A percentile compares a stretch with the other conserved stretches of the same genome.
Conservation (phyloP, 805 yeast species). For the Yamadazyma philogaea region DNA sequence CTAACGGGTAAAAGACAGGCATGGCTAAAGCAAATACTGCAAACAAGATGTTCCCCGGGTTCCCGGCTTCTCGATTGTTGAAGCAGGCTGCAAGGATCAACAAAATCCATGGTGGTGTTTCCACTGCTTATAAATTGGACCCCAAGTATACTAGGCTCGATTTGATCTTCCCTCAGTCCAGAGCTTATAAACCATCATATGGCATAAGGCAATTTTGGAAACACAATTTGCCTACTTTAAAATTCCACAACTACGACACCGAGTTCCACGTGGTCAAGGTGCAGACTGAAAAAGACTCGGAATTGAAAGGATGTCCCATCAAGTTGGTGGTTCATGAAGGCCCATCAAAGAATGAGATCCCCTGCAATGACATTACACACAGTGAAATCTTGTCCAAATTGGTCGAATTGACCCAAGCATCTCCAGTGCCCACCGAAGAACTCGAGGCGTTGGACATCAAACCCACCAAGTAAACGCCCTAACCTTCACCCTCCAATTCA, state of each 20-base stretch:
- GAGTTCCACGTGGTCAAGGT: slow-evolving; percentile 61
- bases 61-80: slow-evolving; percentile 33
- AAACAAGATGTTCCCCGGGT: slow-evolving; percentile 15
- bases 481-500: too few species aligned
- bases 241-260: slow-evolving; percentile 76
- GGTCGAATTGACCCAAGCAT: slow-evolving; percentile 50
- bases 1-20: background rate
- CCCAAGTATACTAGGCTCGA: slow-evolving; percentile 40
- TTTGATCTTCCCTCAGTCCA: slow-evolving; percentile 47
- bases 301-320: slow-evolving; percentile 45
- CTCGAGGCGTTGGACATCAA: slow-evolving; percentile 28
- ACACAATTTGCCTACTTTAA: slow-evolving; percentile 67
- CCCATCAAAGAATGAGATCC: slow-evolving; percentile 34
- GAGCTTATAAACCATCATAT: slow-evolving; percentile 48
- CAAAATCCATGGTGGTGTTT: slow-evolving; percentile 47
- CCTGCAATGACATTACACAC: slow-evolving; percentile 50
- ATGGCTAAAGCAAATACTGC: slow-evolving; percentile 9
- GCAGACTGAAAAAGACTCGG: slow-evolving; percentile 33
- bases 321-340: slow-evolving; percentile 38
- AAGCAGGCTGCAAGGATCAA: slow-evolving; percentile 52
- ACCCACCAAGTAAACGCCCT: background rate
- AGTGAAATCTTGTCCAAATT: slow-evolving; percentile 57
- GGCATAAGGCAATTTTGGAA: slow-evolving; percentile 79
- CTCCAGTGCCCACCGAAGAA: slow-evolving; percentile 44
- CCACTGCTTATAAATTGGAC: slow-evolving; percentile 32